A percentile compares a stretch with the other conserved stretches of the same genome.
Evolutionary conservation across 441 rosid species (phyloP).

Genomic region (Biscutella laevigata): DNA sequence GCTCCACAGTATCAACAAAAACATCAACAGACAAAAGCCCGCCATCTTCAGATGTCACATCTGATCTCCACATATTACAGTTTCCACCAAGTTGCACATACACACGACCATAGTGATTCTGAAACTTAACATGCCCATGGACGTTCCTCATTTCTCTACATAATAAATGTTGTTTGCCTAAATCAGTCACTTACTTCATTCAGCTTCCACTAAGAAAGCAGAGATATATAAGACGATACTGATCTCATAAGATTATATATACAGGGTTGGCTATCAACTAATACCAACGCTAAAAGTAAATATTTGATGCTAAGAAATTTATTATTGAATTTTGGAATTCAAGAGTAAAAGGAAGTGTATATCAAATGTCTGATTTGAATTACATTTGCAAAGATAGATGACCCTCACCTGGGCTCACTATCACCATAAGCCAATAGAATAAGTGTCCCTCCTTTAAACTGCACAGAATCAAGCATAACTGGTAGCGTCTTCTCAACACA

Average conservation of each 20-base stretch:
- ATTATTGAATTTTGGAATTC: not conserved
- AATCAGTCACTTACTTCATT: conserved; percentile 20
- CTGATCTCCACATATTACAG: conserved; percentile 90
- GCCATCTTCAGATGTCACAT: conserved; percentile 68
- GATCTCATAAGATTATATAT: not conserved
- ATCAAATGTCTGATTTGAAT: not conserved
- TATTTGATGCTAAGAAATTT: not conserved
- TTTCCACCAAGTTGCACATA: conserved; percentile 86
- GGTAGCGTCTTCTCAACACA: conserved; percentile 68
- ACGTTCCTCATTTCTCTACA: conserved; percentile 83
- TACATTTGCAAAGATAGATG: conserved; percentile 4
- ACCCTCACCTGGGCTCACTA: conserved; percentile 77
- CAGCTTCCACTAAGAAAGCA: conserved; percentile 8
- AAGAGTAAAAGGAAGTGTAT: not conserved
- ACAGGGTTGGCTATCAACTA: conserved; percentile 4
- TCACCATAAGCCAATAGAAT: conserved; percentile 91
- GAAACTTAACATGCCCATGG: conserved; percentile 82
- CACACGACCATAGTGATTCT: conserved; percentile 78
- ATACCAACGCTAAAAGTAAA: not conserved
- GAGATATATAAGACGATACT: not conserved
- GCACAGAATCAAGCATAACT: conserved; percentile 83
- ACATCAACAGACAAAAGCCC: conserved; percentile 95
- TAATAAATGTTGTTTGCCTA: conserved; percentile 20
- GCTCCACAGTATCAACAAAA: conserved; percentile 82
- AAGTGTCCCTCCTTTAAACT: conserved; percentile 78